Evolutionary conservation across 2,329 filamentous ascomycete species (phyloP).

Genomic region (Fonsecaea erecta): DNA sequence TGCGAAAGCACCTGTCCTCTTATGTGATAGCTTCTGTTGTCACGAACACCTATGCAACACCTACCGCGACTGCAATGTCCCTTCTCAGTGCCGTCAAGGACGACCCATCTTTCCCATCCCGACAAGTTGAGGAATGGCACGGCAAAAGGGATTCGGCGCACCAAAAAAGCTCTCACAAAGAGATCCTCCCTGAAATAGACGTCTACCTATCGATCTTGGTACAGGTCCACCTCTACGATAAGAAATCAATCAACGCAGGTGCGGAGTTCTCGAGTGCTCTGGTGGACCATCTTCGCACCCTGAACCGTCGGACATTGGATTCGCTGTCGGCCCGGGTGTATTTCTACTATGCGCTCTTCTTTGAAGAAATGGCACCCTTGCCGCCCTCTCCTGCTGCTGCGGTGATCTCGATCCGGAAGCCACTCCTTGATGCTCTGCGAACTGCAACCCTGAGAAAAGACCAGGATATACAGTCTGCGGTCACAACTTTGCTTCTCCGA

Average conservation of each 20-base stretch:
- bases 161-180: conserved; percentile 67
- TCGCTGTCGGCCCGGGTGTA: conserved; percentile 93
- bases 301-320: conserved; percentile 93
- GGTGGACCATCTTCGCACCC: conserved; percentile 79
- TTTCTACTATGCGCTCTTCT: conserved; percentile 97
- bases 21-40: conserved; percentile 82
- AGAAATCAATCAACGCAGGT: conserved; percentile 78
- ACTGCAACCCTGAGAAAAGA: conserved; percentile 98
- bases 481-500: conserved; percentile 90
- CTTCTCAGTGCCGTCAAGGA: conserved; percentile 70
- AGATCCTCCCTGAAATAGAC: conserved; percentile 83
- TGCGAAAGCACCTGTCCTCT: conserved; percentile 86
- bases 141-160: conserved; percentile 77
- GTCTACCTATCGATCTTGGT: conserved; percentile 84
- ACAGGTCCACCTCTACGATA: conserved; percentile 87
- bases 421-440: conserved; percentile 82
- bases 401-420: conserved; percentile 82
- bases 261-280: conserved; percentile 83
- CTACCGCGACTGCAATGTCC: conserved; percentile 69
- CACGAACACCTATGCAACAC: conserved; percentile 75
- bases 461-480: conserved; percentile 92
- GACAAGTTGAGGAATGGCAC: conserved; percentile 61
- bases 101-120: conserved; percentile 60
- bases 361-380: conserved; percentile 84
- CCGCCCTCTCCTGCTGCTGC: conserved; percentile 88